Evolutionary conservation across 2,329 filamentous ascomycete species (phyloP).

Genomic region (Alternaria gaisen): DNA sequence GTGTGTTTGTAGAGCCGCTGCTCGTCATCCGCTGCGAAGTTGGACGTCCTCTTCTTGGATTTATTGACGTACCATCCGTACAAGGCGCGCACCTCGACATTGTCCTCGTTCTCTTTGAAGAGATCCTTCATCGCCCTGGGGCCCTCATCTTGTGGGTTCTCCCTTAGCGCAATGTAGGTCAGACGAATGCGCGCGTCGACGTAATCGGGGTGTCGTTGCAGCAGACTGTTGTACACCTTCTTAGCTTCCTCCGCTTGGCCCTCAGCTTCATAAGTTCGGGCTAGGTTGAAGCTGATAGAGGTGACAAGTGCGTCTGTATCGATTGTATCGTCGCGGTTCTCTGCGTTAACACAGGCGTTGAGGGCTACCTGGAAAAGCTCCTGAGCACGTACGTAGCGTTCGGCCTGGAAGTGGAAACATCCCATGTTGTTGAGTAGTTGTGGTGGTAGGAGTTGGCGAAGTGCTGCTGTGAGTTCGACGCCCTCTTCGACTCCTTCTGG

Average conservation of each 20-base stretch:
- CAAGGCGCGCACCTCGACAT: conserved; percentile 89
- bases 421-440: conserved; percentile 97
- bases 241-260: conserved; percentile 83
- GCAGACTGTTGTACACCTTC: conserved; percentile 85
- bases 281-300: conserved; percentile 96
- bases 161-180: conserved; percentile 86
- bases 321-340: conserved; percentile 75
- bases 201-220: conserved; percentile 88
- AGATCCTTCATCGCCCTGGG: conserved; percentile 86
- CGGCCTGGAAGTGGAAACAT: conserved; percentile 90
- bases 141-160: conserved; percentile 83
- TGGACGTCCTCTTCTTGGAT: conserved; percentile 80
- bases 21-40: conserved; percentile 88
- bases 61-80: conserved; percentile 97
- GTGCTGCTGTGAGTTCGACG: conserved; percentile 63
- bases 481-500: conserved; percentile 62
- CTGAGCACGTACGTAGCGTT: conserved; percentile 80
- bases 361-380: conserved; percentile 93
- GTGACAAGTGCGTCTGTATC: conserved; percentile 93
- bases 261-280: conserved; percentile 88
- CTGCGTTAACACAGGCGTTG: conserved; percentile 83
- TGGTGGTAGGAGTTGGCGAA: conserved; percentile 83
- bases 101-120: conserved; percentile 82
- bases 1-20: conserved; percentile 97
- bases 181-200: conserved; percentile 88